Evolutionary conservation across 805 yeast genomes (phyloP).

Genomic region (Pichia nakasei): DNA sequence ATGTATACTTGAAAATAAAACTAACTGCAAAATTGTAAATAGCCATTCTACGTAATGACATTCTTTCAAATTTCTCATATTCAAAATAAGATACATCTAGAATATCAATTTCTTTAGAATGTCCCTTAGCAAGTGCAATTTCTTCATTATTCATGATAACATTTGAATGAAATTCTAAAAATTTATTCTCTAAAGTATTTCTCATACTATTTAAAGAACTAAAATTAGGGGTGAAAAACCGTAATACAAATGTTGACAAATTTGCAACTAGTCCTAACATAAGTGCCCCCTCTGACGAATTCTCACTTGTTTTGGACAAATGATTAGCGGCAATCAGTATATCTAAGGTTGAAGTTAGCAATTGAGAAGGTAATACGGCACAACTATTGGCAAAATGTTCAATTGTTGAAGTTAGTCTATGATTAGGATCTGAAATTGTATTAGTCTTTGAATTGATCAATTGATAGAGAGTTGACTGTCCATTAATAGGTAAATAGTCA

Average conservation of each 20-base stretch:
- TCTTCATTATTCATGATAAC: slow-evolving; percentile 76
- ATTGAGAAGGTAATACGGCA: slow-evolving; percentile 70
- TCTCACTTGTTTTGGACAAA: slow-evolving; percentile 54
- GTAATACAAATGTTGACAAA: slow-evolving; percentile 62
- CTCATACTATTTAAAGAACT: slow-evolving; percentile 69
- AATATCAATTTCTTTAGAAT: slow-evolving; percentile 64
- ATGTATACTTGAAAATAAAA: slow-evolving; percentile 80
- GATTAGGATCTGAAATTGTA: slow-evolving; percentile 65
- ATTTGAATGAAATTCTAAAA: slow-evolving; percentile 75
- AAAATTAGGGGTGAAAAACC: slow-evolving; percentile 82
- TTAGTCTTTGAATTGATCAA: slow-evolving; percentile 39
- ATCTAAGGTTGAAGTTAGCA: slow-evolving; percentile 77
- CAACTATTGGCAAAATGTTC: slow-evolving; percentile 63
- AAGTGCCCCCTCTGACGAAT: slow-evolving; percentile 70
- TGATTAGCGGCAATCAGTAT: slow-evolving; percentile 73
- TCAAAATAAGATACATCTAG: slow-evolving; percentile 77
- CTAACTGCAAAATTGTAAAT: slow-evolving; percentile 79
- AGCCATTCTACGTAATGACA: slow-evolving; percentile 64
- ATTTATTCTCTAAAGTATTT: slow-evolving; percentile 76
- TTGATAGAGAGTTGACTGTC: slow-evolving; percentile 66
- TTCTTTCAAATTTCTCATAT: slow-evolving; percentile 65
- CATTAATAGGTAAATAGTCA: slow-evolving; percentile 61
- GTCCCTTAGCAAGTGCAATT: slow-evolving; percentile 78
- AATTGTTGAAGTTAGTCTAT: slow-evolving; percentile 73
- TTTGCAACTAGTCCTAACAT: slow-evolving; percentile 75